These are phyloP conservation scores for Solanum lignicaule DNA, from an alignment of 257 asterid genomes.

Conservation along the genomic window DNA sequence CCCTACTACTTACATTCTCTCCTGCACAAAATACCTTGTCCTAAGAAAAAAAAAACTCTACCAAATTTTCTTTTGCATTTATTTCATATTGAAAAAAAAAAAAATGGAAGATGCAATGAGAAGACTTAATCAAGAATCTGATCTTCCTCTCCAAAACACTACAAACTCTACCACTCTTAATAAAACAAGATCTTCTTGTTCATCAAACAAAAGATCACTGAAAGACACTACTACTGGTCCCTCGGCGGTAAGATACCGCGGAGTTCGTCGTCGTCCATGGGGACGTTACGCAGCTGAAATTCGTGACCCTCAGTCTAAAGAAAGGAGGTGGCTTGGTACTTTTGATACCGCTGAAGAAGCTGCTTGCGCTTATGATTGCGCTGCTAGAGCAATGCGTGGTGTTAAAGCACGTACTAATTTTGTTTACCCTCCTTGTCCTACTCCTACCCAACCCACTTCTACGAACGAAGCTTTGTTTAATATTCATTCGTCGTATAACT, in stretches of 20 bases:
- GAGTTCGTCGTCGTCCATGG: conserved; percentile 97
- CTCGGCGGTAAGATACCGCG: conserved; percentile 52
- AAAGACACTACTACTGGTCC: conserved; percentile 21
- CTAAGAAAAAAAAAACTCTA: too few relatives aligned
- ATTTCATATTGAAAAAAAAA: not conserved
- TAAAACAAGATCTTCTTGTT: conserved; percentile 13
- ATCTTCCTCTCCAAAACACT: not conserved
- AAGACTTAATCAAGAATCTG: conserved; percentile 40
- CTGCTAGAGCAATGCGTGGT: conserved; percentile 96
- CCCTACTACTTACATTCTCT: not conserved
- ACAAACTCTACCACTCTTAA: conserved; percentile 11
- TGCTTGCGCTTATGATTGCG: conserved; percentile 86
- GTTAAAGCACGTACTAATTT: conserved; percentile 77
- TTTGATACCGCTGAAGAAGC: conserved; percentile 94
- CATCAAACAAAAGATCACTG: conserved; percentile 32
- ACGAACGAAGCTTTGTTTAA: not conserved
- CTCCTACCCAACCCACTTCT: not conserved
- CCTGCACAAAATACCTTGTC: not conserved
- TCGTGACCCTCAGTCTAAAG: conserved; percentile 79
- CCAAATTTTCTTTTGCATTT: not conserved
- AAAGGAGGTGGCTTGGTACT: conserved; percentile 89
- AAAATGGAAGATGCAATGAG: conserved; percentile 82
- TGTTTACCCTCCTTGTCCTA: conserved; percentile 44
- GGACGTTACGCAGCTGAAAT: conserved; percentile 96
- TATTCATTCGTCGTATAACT: not conserved